Conservation (phyloP, 192 early-diverging fungal genomes). For the Obelidium mucronatum region DNA sequence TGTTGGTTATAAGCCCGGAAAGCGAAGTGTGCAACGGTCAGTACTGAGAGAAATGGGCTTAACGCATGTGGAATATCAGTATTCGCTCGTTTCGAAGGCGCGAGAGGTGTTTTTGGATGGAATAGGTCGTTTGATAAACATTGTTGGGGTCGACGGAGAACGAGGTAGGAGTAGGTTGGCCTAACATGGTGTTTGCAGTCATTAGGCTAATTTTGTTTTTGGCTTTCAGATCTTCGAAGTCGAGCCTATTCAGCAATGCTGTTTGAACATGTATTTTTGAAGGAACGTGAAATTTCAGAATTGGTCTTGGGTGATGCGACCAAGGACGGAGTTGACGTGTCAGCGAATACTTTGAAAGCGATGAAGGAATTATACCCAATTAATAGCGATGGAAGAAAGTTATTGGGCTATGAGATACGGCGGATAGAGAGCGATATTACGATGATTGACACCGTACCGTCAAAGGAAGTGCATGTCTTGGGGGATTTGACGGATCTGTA, state of each 20-base stretch:
- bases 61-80: neutral
- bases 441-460: no score
- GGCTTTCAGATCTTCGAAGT: neutral
- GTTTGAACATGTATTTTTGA: neutral
- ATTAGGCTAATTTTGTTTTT: neutral
- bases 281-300: neutral
- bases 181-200: no score
- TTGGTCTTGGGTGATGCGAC: neutral
- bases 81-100: neutral
- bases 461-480: no score
- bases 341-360: neutral
- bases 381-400: neutral
- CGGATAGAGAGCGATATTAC: neutral
- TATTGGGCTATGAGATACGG: neutral
- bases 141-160: neutral
- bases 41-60: neutral
- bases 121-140: neutral
- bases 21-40: neutral
- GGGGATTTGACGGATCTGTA: no score
- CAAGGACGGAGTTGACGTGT: neutral
- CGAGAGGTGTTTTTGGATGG: neutral
- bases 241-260: neutral
- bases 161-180: no score
- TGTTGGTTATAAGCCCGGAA: neutral
- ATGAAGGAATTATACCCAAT: neutral